phyloP scores from a whole-genome alignment of 495 filamentous ascomycete genomes.

The Xylaria palmicola region DNA sequence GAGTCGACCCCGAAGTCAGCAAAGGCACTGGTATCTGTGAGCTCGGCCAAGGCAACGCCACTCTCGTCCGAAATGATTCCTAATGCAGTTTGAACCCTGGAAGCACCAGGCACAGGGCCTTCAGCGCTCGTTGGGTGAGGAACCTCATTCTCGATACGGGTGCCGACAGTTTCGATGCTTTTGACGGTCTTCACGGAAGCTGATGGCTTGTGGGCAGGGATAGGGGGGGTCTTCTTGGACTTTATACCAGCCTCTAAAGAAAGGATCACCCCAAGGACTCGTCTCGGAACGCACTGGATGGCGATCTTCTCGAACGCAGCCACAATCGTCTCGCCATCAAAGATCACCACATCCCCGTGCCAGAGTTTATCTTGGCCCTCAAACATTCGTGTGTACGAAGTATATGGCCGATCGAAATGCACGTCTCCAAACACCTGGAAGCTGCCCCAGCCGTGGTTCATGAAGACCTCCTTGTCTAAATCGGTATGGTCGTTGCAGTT shows the following conservation, averaged over 20 bases:
- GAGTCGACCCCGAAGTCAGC: conserved; percentile 53
- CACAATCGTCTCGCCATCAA: conserved; percentile 39
- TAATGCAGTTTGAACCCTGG: conserved; percentile 13
- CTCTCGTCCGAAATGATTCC: conserved; percentile 46
- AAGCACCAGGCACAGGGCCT: neutral
- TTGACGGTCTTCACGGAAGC: conserved; percentile 20
- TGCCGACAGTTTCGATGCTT: neutral
- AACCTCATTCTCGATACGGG: neutral
- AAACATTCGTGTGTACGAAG: conserved; percentile 55
- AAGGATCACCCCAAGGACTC: conserved; percentile 45
- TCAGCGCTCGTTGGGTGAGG: neutral
- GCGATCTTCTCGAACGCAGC: conserved; percentile 35
- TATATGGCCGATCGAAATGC: conserved; percentile 52
- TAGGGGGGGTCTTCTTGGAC: conserved; percentile 24
- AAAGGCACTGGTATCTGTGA: conserved; percentile 35
- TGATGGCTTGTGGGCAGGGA: conserved; percentile 14
- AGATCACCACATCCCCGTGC: conserved; percentile 40
- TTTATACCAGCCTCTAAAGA: neutral
- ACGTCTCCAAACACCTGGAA: conserved; percentile 57
- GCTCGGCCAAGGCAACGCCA: conserved; percentile 38
- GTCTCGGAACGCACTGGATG: conserved; percentile 55
- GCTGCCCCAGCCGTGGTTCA: conserved; percentile 63
- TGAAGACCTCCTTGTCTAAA: conserved; percentile 55
- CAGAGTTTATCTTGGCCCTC: conserved; percentile 33
- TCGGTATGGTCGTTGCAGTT: conserved; percentile 60